A percentile compares a stretch with the other conserved stretches of the same genome.
phyloP scores from a whole-genome alignment of 1,284 basidiomycete genomes.

The Singerocomus inundabilis region DNA sequence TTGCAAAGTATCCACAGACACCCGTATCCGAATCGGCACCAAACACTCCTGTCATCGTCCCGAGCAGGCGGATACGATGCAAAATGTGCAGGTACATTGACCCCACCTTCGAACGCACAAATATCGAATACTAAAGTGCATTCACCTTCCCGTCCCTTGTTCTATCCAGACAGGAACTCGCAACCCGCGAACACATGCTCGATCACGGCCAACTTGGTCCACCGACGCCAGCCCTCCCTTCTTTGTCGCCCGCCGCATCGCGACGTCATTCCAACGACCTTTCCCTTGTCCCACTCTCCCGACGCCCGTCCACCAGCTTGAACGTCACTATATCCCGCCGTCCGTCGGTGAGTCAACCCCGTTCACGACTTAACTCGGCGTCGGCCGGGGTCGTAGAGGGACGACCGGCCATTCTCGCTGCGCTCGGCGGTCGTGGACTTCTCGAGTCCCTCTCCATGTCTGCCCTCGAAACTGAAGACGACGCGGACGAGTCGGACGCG shows the following conservation, averaged over 20 bases:
- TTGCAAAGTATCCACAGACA: constrained; percentile 69
- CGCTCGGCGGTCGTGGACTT: constrained; percentile 33
- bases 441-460: constrained; percentile 44
- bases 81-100: constrained; percentile 81
- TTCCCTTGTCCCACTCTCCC: constrained; percentile 21
- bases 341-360: constrained; percentile 21
- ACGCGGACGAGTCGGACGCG: constrained; percentile 18
- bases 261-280: constrained; percentile 45
- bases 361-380: constrained; percentile 22
- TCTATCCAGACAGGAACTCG: constrained; percentile 71
- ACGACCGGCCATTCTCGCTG: constrained; percentile 25
- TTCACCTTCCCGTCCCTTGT: no score
- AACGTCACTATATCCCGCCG: constrained; percentile 34
- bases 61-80: constrained; percentile 76
- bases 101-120: neutral
- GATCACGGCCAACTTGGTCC: constrained; percentile 81
- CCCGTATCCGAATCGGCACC: constrained; percentile 58
- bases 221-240: constrained; percentile 50
- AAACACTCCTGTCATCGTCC: constrained; percentile 49
- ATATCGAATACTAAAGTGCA: neutral
- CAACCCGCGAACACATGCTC: constrained; percentile 87
- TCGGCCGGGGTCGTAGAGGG: constrained; percentile 21
- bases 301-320: constrained; percentile 28
- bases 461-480: constrained; percentile 40
- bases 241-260: constrained; percentile 48